Conservation (phyloP, 1,284 basidiomycete genomes). For the Tylopilus sp. region DNA sequence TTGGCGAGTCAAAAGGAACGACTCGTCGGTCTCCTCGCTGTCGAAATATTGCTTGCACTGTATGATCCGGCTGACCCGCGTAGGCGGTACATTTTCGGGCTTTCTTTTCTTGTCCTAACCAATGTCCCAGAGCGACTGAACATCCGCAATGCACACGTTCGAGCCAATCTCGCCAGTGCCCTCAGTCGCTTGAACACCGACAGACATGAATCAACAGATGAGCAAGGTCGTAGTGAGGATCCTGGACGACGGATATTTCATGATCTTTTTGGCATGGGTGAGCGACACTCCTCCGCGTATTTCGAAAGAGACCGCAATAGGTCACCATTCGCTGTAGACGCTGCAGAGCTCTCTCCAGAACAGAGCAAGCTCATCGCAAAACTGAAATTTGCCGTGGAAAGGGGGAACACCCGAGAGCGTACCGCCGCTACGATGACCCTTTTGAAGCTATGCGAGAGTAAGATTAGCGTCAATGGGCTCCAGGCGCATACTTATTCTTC, state of each 20-base stretch:
- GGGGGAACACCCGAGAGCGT: constrained; percentile 12
- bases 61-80: constrained; percentile 6
- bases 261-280: constrained; percentile 23
- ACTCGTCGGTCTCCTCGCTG: constrained; percentile 22
- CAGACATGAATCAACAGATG: neutral
- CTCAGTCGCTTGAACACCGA: constrained; percentile 9
- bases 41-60: constrained; percentile 19
- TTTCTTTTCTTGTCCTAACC: neutral
- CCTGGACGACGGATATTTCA: constrained; percentile 6
- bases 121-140: constrained; percentile 9
- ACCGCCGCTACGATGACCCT: constrained; percentile 22
- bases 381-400: constrained; percentile 5
- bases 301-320: neutral
- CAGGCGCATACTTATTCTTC: neutral
- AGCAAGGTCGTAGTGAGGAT: neutral
- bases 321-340: constrained; percentile 6
- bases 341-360: neutral
- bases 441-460: constrained; percentile 5
- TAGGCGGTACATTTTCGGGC: neutral
- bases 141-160: constrained; percentile 4
- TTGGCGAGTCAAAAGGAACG: constrained; percentile 9
- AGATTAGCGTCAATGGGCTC: neutral
- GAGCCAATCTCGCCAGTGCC: constrained; percentile 18
- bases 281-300: neutral
- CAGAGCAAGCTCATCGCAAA: constrained; percentile 12